Conservation (phyloP, 768 basidiomycete genomes). For the Agrocybe pediades region DNA sequence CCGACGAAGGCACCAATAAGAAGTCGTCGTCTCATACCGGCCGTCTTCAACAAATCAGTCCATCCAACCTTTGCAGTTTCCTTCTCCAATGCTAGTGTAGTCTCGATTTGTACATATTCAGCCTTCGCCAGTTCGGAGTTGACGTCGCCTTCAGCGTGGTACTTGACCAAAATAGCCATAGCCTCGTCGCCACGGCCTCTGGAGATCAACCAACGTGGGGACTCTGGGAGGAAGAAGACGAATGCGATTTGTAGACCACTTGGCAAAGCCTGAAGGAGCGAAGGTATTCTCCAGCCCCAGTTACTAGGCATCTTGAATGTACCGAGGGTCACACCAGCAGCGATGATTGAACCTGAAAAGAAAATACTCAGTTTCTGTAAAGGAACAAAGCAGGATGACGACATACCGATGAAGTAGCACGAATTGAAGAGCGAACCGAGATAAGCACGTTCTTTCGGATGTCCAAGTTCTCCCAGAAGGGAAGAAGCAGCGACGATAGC, state of each 20-base stretch:
- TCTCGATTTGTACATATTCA: conserved; percentile 57
- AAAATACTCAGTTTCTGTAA: not conserved
- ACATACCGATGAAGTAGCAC: conserved; percentile 56
- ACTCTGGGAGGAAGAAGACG: conserved; percentile 62
- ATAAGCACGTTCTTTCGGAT: conserved; percentile 69
- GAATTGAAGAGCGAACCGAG: conserved; percentile 67
- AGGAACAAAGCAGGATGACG: not conserved
- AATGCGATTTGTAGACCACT: conserved; percentile 54
- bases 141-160: conserved; percentile 61
- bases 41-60: conserved; percentile 43
- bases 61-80: conserved; percentile 49
- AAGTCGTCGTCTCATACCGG: conserved; percentile 55
- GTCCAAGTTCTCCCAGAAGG: conserved; percentile 67
- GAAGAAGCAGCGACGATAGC: conserved; percentile 68
- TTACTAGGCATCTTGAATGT: conserved; percentile 60
- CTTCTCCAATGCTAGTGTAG: conserved; percentile 53
- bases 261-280: conserved; percentile 58
- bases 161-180: conserved; percentile 47
- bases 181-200: conserved; percentile 56
- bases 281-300: conserved; percentile 75
- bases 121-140: conserved; percentile 57
- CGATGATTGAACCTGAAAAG: conserved; percentile 52
- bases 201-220: conserved; percentile 65
- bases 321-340: conserved; percentile 61
- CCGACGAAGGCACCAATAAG: conserved; percentile 52